phyloP scores from a whole-genome alignment of 257 asterid species.

The Solanum clarkiae region DNA sequence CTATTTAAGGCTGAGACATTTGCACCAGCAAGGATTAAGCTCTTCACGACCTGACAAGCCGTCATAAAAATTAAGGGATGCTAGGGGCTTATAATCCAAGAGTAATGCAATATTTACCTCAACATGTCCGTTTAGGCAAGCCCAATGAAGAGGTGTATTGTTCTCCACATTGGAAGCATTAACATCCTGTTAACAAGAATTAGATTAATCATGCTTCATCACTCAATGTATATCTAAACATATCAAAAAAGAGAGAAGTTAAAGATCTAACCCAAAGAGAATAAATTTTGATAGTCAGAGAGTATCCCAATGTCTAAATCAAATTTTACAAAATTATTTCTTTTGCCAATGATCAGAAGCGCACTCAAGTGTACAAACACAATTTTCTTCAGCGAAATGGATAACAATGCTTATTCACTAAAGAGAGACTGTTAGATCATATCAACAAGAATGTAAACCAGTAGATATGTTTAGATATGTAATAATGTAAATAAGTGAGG shows the following conservation, averaged over 20 bases:
- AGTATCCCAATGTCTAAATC: neutral
- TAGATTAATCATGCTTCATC: neutral
- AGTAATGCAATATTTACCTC: conserved; percentile 38
- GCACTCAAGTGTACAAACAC: neutral
- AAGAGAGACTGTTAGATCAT: neutral
- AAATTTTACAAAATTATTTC: neutral
- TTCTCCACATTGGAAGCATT: conserved; percentile 67
- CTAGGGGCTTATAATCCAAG: neutral
- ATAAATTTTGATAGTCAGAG: neutral
- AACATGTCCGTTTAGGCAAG: conserved; percentile 75
- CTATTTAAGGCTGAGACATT: conserved; percentile 55
- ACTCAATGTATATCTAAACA: neutral
- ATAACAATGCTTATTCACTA: neutral
- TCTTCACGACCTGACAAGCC: conserved; percentile 49
- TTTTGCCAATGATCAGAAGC: neutral
- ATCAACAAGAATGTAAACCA: neutral
- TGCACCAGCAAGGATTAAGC: conserved; percentile 74
- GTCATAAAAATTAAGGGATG: neutral
- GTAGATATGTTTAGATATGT: neutral
- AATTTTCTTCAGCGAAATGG: neutral
- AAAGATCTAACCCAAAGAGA: neutral
- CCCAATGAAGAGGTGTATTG: conserved; percentile 96
- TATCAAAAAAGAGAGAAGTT: neutral
- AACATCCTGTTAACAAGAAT: conserved; percentile 47
- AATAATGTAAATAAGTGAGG: neutral